phyloP scores from a whole-genome alignment of 192 early-diverging fungal genomes.

The Chytriomyces sp. region DNA sequence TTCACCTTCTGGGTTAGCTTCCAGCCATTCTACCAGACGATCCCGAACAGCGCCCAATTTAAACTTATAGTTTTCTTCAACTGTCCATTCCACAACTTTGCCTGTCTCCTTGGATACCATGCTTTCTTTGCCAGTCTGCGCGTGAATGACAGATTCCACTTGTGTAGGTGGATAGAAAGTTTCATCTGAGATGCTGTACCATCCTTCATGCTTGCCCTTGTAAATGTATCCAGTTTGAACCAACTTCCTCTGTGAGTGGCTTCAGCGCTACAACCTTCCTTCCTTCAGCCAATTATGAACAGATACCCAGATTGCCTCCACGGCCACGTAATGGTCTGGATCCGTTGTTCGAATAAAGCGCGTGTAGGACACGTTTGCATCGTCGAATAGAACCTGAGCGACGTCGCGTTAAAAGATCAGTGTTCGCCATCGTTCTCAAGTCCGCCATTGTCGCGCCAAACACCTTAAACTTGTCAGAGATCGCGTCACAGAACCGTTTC shows the following conservation, averaged over 20 bases:
- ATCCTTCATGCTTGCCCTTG: constrained; percentile 88
- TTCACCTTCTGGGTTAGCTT: constrained; percentile 61
- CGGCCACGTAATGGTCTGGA: constrained; percentile 67
- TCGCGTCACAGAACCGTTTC: constrained; percentile 77
- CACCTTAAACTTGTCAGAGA: constrained; percentile 69
- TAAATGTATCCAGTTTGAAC: constrained; percentile 78
- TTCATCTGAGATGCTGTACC: constrained; percentile 97
- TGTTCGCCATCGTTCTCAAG: too few relatives aligned
- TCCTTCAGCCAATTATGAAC: background rate
- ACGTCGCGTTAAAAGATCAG: too few relatives aligned
- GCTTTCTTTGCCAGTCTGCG: constrained; percentile 39
- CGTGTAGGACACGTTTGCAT: constrained; percentile 73
- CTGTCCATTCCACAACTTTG: constrained; percentile 82
- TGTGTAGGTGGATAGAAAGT: constrained; percentile 80
- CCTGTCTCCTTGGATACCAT: constrained; percentile 82
- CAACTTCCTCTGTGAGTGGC: constrained; percentile 52
- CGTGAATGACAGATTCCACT: constrained; percentile 64
- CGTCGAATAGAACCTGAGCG: constrained; percentile 59
- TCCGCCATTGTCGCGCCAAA: too few relatives aligned
- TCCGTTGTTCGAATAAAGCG: constrained; percentile 91
- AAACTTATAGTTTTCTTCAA: constrained; percentile 95
- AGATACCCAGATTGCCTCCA: constrained; percentile 73
- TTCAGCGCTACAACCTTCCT: background rate
- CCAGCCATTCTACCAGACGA: constrained; percentile 69
- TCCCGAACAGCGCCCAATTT: constrained; percentile 66